Percentiles rank a stretch among this genome's conserved stretches.
Evolutionary conservation across 495 filamentous ascomycete genomes (phyloP).

Genomic region (Glonium stellatum): DNA sequence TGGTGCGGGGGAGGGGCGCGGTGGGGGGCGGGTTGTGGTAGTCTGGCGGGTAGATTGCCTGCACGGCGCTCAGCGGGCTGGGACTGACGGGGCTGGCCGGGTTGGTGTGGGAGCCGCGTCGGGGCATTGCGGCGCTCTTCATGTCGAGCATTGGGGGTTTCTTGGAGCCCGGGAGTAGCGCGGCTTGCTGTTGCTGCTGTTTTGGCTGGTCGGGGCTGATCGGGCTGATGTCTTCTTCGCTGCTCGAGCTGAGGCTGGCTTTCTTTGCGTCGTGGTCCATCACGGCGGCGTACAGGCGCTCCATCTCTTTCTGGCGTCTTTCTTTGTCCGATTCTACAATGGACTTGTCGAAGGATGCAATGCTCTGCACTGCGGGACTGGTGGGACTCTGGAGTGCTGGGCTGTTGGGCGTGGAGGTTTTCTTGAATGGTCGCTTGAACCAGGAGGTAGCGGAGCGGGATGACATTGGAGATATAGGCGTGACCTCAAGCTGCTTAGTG

Average conservation of each 20-base stretch:
- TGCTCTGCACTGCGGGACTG: constrained; percentile 39
- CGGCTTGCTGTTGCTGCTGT: constrained; percentile 10
- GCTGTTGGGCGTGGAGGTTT: constrained; percentile 35
- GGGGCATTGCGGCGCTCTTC: background rate
- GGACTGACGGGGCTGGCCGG: constrained; percentile 10
- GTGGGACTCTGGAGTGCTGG: constrained; percentile 26
- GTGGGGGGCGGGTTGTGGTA: constrained; percentile 21
- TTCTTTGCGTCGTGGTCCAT: constrained; percentile 80
- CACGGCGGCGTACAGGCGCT: constrained; percentile 83
- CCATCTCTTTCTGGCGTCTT: constrained; percentile 70
- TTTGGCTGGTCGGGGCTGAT: constrained; percentile 5
- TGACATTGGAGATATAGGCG: constrained; percentile 30
- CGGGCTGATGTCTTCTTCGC: constrained; percentile 14
- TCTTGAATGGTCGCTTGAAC: constrained; percentile 31
- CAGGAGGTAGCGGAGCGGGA: constrained; percentile 39
- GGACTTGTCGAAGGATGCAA: constrained; percentile 62
- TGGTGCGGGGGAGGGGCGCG: constrained; percentile 17
- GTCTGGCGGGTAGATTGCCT: constrained; percentile 39
- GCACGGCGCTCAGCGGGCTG: constrained; percentile 26
- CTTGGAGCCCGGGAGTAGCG: background rate
- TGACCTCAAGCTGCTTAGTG: constrained; percentile 43
- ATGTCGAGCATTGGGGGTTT: constrained; percentile 15
- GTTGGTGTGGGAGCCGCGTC: constrained; percentile 9
- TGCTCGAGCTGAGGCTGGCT: constrained; percentile 3
- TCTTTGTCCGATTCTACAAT: constrained; percentile 66